These are phyloP conservation scores for Boletus patriciae DNA, from an alignment of 768 basidiomycete species.

Conservation along the genomic window DNA sequence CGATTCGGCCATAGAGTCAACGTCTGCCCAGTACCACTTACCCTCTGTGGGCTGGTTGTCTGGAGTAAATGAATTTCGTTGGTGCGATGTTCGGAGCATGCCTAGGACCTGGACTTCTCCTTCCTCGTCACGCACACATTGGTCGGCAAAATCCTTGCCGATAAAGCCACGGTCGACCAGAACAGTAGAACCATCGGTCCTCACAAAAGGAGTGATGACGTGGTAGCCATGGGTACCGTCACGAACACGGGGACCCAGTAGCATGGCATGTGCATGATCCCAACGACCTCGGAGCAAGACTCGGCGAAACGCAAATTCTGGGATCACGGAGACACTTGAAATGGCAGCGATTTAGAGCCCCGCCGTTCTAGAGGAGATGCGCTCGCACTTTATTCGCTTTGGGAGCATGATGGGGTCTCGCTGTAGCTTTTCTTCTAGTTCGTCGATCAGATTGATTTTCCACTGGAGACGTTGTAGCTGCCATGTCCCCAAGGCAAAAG, in stretches of 20 bases:
- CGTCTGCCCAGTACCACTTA: conserved; percentile 92
- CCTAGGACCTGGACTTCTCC: conserved; percentile 76
- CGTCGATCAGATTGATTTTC: conserved; percentile 93
- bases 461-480: conserved; percentile 91
- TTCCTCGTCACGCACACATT: conserved; percentile 38
- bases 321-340: conserved; percentile 66
- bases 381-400: conserved; percentile 77
- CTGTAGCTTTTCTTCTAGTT: conserved; percentile 86
- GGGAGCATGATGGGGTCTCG: conserved; percentile 79
- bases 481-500: conserved; percentile 89
- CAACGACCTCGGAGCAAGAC: conserved; percentile 77
- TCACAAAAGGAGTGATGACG: conserved; percentile 81
- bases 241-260: conserved; percentile 82
- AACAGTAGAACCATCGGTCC: conserved; percentile 78
- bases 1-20: conserved; percentile 73
- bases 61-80: conserved; percentile 80
- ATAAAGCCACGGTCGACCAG: conserved; percentile 95
- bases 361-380: conserved; percentile 16
- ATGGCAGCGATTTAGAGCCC: conserved; percentile 20
- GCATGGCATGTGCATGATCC: conserved; percentile 74
- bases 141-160: conserved; percentile 50
- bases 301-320: conserved; percentile 88
- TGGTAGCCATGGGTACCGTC: conserved; percentile 89
- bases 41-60: conserved; percentile 78
- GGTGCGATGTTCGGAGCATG: conserved; percentile 80